These are phyloP conservation scores for Fusarium sp. DNA, from an alignment of 2,329 filamentous ascomycete genomes.

Conservation along the genomic window DNA sequence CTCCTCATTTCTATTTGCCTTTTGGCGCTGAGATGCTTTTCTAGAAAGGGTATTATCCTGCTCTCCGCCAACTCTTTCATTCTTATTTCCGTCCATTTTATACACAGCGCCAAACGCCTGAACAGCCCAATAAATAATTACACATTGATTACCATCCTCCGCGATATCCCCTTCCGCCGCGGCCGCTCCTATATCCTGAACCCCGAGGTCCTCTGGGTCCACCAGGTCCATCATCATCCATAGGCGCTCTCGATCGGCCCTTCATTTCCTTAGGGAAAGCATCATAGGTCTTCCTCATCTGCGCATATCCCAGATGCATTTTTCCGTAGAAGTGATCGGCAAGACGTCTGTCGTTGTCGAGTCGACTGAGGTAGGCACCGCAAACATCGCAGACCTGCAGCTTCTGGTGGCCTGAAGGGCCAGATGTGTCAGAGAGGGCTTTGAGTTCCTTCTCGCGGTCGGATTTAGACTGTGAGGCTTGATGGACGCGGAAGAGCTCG, in stretches of 20 bases:
- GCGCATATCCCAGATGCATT: constrained; percentile 98
- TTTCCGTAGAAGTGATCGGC: constrained; percentile 99
- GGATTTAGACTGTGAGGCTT: constrained; percentile 82
- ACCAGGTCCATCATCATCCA: constrained; percentile 62
- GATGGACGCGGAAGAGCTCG: constrained; percentile 87
- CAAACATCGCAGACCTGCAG: constrained; percentile 98
- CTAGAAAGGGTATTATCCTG: constrained; percentile 44
- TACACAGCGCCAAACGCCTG: constrained; percentile 41
- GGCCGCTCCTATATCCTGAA: constrained; percentile 65
- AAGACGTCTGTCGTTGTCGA: constrained; percentile 93
- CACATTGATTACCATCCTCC: constrained; percentile 57
- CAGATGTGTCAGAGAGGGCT: constrained; percentile 88
- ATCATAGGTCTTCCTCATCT: constrained; percentile 96
- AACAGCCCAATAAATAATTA: constrained; percentile 12
- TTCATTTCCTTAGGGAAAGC: constrained; percentile 88
- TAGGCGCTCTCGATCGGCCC: constrained; percentile 71
- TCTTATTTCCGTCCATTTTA: constrained; percentile 30
- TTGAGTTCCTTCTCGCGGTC: constrained; percentile 91
- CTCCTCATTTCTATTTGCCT: constrained; percentile 10
- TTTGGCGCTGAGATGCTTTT: constrained; percentile 19
- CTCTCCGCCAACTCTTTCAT: constrained; percentile 9
- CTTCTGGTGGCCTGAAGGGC: constrained; percentile 95
- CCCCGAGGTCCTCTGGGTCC: constrained; percentile 64
- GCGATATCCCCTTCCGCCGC: constrained; percentile 63
- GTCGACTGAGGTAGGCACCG: constrained; percentile 88